Conservation (phyloP, 2,329 filamentous ascomycete species). For the Monascus ruber region DNA sequence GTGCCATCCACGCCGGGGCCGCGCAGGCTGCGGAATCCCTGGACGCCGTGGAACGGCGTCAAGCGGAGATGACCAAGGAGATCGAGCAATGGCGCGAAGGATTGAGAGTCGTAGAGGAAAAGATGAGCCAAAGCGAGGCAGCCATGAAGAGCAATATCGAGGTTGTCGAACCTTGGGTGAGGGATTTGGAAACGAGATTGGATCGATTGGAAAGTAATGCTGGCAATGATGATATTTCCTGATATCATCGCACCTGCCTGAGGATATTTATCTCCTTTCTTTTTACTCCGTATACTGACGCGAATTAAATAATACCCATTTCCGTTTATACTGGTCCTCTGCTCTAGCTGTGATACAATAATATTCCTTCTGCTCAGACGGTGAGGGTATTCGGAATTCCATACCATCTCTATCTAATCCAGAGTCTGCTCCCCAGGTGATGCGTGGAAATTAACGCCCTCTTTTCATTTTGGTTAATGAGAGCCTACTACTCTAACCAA, state of each 20-base stretch:
- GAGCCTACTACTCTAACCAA: no score
- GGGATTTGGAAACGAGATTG: slow-evolving; percentile 70
- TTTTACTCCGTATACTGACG: slow-evolving; percentile 2
- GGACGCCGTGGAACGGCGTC: slow-evolving; percentile 63
- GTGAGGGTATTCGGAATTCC: no score
- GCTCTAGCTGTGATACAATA: neutral
- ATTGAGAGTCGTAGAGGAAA: slow-evolving; percentile 63
- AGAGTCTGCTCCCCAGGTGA: slow-evolving; percentile 2
- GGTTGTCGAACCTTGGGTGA: slow-evolving; percentile 80
- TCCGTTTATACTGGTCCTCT: neutral
- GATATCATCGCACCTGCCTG: no score
- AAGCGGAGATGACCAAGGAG: slow-evolving; percentile 71
- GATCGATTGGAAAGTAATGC: slow-evolving; percentile 40
- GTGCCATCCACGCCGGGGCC: slow-evolving; percentile 76
- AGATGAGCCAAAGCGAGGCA: slow-evolving; percentile 57
- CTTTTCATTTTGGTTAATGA: neutral
- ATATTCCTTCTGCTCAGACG: no score
- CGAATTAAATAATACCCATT: slow-evolving; percentile 13
- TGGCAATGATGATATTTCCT: no score
- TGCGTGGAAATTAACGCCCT: neutral
- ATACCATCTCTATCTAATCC: slow-evolving; percentile 2
- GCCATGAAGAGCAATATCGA: slow-evolving; percentile 69
- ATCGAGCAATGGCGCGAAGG: slow-evolving; percentile 78
- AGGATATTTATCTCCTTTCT: no score
- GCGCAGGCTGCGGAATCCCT: slow-evolving; percentile 69